These are phyloP conservation scores for Melaleuca quinquenervia DNA, from an alignment of 345 rosid species.

Conservation along the genomic window DNA sequence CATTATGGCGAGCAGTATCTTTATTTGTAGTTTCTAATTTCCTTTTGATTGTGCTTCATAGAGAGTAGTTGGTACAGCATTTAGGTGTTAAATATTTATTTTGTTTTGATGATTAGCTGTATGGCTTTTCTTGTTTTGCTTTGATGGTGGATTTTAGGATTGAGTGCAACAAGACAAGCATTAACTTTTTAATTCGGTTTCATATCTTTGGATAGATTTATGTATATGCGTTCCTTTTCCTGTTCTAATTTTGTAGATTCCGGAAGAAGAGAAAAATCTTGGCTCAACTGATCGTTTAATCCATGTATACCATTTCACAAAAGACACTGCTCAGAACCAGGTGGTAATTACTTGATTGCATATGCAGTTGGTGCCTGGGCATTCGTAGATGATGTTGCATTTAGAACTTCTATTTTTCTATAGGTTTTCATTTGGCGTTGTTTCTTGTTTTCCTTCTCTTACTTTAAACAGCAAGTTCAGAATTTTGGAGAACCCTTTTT, in stretches of 20 bases:
- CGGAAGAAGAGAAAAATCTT: slow-evolving; percentile 92
- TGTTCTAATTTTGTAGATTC: slow-evolving; percentile 37
- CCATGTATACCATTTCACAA: slow-evolving; percentile 86
- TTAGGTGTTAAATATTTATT: neutral
- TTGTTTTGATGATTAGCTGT: neutral
- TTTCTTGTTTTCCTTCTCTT: neutral
- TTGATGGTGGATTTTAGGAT: neutral
- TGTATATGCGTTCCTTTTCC: neutral
- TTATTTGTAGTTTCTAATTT: neutral
- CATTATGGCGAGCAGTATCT: neutral
- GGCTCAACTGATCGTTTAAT: slow-evolving; percentile 87
- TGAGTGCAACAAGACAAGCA: neutral
- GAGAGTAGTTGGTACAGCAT: neutral
- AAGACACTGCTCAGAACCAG: slow-evolving; percentile 75
- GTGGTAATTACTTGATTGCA: slow-evolving; percentile 16
- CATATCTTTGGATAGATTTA: neutral
- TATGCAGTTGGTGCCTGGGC: neutral
- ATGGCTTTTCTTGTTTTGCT: neutral
- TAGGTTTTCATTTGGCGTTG: neutral
- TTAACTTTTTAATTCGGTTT: neutral
- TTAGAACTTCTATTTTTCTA: neutral
- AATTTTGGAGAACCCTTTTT: slow-evolving; percentile 98
- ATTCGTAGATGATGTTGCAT: neutral
- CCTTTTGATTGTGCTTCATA: neutral
- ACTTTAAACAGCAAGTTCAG: slow-evolving; percentile 57